phyloP scores from a whole-genome alignment of 306 rosid species.

The Corylus americana region DNA sequence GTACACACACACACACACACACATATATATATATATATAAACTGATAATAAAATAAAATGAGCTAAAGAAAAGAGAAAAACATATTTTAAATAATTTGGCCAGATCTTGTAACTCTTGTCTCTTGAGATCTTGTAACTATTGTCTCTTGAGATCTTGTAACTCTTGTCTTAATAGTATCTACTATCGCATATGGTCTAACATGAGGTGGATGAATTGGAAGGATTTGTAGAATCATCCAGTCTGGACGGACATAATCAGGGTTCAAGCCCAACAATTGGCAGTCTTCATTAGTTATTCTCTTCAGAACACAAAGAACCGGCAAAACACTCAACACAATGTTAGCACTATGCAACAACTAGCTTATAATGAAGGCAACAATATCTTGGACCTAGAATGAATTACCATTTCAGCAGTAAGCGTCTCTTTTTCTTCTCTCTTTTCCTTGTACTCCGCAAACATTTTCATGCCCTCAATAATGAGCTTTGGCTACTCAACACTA shows the following conservation, averaged over 20 bases:
- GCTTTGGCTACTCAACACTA: too few relatives aligned
- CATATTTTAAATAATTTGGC: too few relatives aligned
- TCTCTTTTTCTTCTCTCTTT: constrained; percentile 73
- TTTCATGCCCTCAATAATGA: too few relatives aligned
- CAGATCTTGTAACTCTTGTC: too few relatives aligned
- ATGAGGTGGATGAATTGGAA: constrained; percentile 98
- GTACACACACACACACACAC: too few relatives aligned
- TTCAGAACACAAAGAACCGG: constrained; percentile 90
- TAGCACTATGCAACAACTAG: constrained; percentile 6
- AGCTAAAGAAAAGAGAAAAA: too few relatives aligned
- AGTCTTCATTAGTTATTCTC: constrained; percentile 93
- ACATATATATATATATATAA: too few relatives aligned
- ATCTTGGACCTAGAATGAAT: not conserved
- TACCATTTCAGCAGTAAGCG: constrained; percentile 96
- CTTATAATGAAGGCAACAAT: not conserved
- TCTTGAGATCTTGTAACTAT: too few relatives aligned
- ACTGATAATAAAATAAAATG: too few relatives aligned
- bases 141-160: too few relatives aligned
- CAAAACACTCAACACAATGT: constrained; percentile 24
- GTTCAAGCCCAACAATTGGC: constrained; percentile 79
- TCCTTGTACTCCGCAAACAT: too few relatives aligned
- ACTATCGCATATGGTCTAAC: constrained; percentile 99
- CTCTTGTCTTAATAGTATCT: constrained; percentile 46
- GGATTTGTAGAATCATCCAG: constrained; percentile 98
- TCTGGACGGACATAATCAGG: constrained; percentile 97